A percentile compares a stretch with the other conserved stretches of the same genome.
Evolutionary conservation across 2,329 filamentous ascomycete species (phyloP).

Genomic region (Penicillium sp.): DNA sequence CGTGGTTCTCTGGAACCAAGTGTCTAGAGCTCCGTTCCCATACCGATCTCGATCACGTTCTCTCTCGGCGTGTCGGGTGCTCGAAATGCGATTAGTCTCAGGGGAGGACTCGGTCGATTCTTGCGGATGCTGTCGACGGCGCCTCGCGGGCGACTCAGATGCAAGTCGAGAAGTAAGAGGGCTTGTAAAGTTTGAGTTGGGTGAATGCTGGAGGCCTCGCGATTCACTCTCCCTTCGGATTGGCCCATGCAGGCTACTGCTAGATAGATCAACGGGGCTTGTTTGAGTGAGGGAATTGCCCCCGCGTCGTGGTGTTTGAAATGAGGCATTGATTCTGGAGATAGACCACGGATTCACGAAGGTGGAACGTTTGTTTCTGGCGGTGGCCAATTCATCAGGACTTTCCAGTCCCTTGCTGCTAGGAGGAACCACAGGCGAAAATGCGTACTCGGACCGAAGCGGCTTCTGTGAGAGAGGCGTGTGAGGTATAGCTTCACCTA

Average conservation of each 20-base stretch:
- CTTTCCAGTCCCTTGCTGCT: background rate
- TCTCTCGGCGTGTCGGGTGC: constrained; percentile 9
- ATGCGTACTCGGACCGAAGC: background rate
- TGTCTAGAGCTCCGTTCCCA: constrained; percentile 25
- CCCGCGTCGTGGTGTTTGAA: constrained; percentile 11
- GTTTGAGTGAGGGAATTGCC: background rate
- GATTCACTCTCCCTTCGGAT: background rate
- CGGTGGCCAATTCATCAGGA: background rate
- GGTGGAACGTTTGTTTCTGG: background rate
- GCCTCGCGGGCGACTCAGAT: constrained; percentile 12
- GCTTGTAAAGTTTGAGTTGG: background rate
- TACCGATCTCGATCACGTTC: constrained; percentile 21
- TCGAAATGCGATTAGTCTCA: background rate
- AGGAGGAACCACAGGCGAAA: background rate
- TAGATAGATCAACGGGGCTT: background rate
- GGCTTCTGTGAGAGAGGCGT: background rate
- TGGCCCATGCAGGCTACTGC: background rate
- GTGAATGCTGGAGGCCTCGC: background rate
- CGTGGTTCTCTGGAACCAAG: constrained; percentile 22
- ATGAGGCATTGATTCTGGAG: constrained; percentile 15
- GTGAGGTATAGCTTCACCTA: background rate
- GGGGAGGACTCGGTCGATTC: background rate
- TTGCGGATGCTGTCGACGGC: background rate
- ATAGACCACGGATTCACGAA: constrained; percentile 20
- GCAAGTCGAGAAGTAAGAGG: background rate